A percentile compares a stretch with the other conserved stretches of the same genome.
phyloP scores from a whole-genome alignment of 2,329 filamentous ascomycete species.

The Arthrobotrys iridis region DNA sequence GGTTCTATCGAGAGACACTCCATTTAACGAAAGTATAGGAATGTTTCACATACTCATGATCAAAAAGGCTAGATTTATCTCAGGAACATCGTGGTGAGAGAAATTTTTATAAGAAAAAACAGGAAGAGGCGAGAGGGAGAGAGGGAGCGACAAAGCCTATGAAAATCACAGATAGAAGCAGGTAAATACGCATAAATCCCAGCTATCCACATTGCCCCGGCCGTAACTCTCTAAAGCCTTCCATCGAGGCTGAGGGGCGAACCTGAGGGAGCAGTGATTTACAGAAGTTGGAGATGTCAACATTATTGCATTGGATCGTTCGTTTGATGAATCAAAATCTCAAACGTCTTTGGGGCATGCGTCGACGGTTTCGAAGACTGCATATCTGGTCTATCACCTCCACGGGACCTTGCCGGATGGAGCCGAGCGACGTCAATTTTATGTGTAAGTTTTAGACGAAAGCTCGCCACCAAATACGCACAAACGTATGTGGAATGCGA shows the following conservation, averaged over 20 bases:
- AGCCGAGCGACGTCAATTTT: conserved; percentile 11
- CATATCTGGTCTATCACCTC: conserved; percentile 19
- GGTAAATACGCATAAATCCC: too few species aligned
- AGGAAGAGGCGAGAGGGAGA: too few species aligned
- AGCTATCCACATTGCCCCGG: too few species aligned
- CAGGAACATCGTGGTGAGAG: too few species aligned
- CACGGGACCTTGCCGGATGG: conserved; percentile 12
- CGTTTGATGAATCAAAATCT: conserved; percentile 34
- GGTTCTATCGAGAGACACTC: too few species aligned
- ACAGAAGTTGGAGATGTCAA: conserved; percentile 7
- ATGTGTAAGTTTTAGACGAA: neutral
- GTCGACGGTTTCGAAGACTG: conserved; percentile 40
- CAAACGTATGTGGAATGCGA: neutral
- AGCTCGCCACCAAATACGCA: neutral
- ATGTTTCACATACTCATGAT: neutral
- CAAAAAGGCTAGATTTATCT: conserved; percentile 9
- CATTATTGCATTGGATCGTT: conserved; percentile 26
- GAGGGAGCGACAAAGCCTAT: too few species aligned
- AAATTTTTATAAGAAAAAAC: too few species aligned
- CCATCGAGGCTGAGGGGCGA: too few species aligned
- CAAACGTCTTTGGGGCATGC: conserved; percentile 16
- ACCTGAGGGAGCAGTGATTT: neutral
- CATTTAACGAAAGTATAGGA: neutral
- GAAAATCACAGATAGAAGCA: too few species aligned
- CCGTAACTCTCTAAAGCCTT: too few species aligned